Base-by-base conservation (phyloP, 148 eudicot genomes). In the Silene conica region DNA sequence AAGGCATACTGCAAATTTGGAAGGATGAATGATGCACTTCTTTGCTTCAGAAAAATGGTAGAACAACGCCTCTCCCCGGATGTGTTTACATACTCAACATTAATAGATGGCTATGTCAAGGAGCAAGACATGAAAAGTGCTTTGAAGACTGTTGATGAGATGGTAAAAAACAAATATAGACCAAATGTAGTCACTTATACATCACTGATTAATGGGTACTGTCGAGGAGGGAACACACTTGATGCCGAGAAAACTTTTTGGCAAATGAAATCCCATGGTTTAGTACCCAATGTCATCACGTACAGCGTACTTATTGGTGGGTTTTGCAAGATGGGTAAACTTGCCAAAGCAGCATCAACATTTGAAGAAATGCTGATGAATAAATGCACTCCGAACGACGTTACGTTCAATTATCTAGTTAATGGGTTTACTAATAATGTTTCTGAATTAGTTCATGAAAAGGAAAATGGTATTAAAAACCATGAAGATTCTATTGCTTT, bases 131-230 rank as follows among this genome's bases (percentile, higher is more conserved):
- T 91, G 82, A 67, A 46, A 70, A 81, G 82, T 76, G 97, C 98
- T 70, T 77, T 90, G 57, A 71, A 41, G 73, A 74, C 84, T 43
- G 86, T 94, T 60, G 63, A 63, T 60, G 86, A 78, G 74, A 90
- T 87, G 90, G 70, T 84, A 23, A 86, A 76, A 76, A 86, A 77
- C 75, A 88, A 87, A 63, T 75, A 76, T 80, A 83, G 80, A 81
- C 89, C 92, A 78, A 94, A 94, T 87, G 90, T 92, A 22, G 93
- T 94, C 61, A 92, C 92, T 13, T 94, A 91, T 63, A 94, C 98
- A 18, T 88, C 93, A 80, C 85, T 94, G 11, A 85, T 95, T 63
- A 80, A 87, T 71, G 98, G 98, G 45, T 87, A 82, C 77, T 88
- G 88, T 71, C 86, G 85, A 25, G 68, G 55, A 70, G 86, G 91